Evolutionary conservation across 2,329 filamentous ascomycete species (phyloP).

Genomic region (Westerdykella sp.): DNA sequence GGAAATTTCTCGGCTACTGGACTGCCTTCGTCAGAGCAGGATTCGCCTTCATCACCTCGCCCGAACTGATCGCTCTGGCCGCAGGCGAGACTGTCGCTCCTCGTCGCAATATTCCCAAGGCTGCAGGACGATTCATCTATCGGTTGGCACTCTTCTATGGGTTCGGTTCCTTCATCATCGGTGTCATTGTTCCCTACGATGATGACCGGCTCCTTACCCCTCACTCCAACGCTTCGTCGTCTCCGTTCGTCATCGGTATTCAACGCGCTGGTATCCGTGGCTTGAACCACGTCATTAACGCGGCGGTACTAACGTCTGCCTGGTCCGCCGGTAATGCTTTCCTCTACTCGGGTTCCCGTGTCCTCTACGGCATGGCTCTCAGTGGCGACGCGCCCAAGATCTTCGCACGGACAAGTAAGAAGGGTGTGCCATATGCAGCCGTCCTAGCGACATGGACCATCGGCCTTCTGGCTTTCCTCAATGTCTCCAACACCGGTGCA

Average conservation of each 20-base stretch:
- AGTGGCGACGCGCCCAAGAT: constrained; percentile 49
- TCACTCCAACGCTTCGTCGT: constrained; percentile 29
- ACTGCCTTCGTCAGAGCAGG: constrained; percentile 50
- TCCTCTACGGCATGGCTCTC: constrained; percentile 45
- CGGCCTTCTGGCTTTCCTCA: constrained; percentile 46
- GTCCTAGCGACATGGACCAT: constrained; percentile 38
- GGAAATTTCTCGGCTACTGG: constrained; percentile 57
- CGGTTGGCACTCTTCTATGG: constrained; percentile 53
- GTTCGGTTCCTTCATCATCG: constrained; percentile 50
- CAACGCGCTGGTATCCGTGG: constrained; percentile 59
- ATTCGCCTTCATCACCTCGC: constrained; percentile 37
- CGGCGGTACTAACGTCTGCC: constrained; percentile 65
- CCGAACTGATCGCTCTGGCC: constrained; percentile 30
- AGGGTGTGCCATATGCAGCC: constrained; percentile 38
- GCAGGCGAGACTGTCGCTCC: constrained; percentile 33
- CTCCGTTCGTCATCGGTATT: constrained; percentile 59
- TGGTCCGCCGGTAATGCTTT: constrained; percentile 66
- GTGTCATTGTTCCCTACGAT: constrained; percentile 53
- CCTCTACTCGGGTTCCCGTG: constrained; percentile 50
- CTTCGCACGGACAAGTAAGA: constrained; percentile 43
- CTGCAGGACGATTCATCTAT: constrained; percentile 48
- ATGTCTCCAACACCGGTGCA: constrained; percentile 41
- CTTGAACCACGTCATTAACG: constrained; percentile 68
- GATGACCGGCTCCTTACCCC: constrained; percentile 42
- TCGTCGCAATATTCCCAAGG: constrained; percentile 46